Percentiles rank a stretch among this genome's conserved stretches.
phyloP scores from a whole-genome alignment of 2,329 filamentous ascomycete species.

The Diplodia mutila region DNA sequence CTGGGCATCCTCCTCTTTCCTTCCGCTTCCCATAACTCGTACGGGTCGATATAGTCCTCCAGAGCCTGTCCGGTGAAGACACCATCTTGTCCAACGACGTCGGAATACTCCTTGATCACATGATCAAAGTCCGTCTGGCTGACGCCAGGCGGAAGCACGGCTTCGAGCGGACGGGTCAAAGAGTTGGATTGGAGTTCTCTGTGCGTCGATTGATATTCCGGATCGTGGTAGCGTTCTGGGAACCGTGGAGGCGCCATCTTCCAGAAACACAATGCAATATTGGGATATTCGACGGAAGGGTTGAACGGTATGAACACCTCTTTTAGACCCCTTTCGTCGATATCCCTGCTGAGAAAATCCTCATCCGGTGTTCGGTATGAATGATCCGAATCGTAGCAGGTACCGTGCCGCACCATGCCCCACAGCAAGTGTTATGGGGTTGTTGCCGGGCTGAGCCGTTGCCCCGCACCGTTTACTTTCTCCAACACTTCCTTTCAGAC shows the following conservation, averaged over 20 bases:
- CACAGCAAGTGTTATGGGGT: not conserved
- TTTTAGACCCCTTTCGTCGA: not conserved
- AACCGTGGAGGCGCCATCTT: not conserved
- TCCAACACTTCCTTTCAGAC: not conserved
- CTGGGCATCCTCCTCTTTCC: slow-evolving; percentile 48
- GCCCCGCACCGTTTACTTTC: not conserved
- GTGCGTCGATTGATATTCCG: slow-evolving; percentile 50
- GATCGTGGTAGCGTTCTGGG: slow-evolving; percentile 41
- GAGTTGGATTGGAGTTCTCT: slow-evolving; percentile 48
- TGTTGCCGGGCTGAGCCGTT: not conserved
- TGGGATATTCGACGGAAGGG: no score
- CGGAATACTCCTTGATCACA: slow-evolving; percentile 43
- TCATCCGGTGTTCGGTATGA: not conserved
- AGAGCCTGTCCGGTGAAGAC: slow-evolving; percentile 46
- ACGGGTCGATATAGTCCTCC: slow-evolving; percentile 53
- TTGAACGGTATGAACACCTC: not conserved
- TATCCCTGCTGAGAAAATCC: not conserved
- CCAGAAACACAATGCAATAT: not conserved
- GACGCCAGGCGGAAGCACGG: slow-evolving; percentile 48
- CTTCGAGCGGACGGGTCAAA: slow-evolving; percentile 42
- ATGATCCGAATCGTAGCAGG: not conserved
- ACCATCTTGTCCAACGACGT: slow-evolving; percentile 43
- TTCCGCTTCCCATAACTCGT: slow-evolving; percentile 49
- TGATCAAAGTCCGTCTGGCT: slow-evolving; percentile 42
- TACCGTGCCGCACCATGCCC: not conserved